Evolutionary conservation across 306 rosid genomes (phyloP).

Genomic region (Casuarina glauca): DNA sequence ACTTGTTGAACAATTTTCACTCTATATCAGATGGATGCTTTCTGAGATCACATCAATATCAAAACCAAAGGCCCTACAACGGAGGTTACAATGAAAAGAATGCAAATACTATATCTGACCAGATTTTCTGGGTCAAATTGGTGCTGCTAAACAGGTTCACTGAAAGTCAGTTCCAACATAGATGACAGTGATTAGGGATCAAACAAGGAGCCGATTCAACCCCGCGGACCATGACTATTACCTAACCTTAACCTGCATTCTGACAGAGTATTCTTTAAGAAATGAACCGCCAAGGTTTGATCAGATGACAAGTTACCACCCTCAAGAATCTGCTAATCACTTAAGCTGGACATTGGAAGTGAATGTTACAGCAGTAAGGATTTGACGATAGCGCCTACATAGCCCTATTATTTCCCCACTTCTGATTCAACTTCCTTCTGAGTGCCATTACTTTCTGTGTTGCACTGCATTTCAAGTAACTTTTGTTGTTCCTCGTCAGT

Average conservation of each 20-base stretch:
- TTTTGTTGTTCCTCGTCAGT: slow-evolving; percentile 57
- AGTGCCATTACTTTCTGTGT: slow-evolving; percentile 27
- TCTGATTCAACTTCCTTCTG: slow-evolving; percentile 39
- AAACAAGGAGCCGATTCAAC: slow-evolving; percentile 6
- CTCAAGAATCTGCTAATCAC: not conserved
- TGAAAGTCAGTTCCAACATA: not conserved
- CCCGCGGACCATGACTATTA: not conserved
- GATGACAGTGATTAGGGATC: not conserved
- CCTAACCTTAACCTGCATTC: not conserved
- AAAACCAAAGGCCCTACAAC: not conserved
- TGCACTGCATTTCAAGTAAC: slow-evolving; percentile 57
- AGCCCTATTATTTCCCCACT: slow-evolving; percentile 35
- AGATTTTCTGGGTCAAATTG: not conserved
- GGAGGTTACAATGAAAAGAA: slow-evolving; percentile 1
- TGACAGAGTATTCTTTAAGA: not conserved
- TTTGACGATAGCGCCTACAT: not conserved
- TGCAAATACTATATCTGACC: not conserved
- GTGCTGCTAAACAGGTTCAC: not conserved
- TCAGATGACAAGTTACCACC: not conserved
- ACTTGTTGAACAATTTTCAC: not conserved
- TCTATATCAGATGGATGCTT: not conserved
- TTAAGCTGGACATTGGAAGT: not conserved
- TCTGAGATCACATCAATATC: not conserved
- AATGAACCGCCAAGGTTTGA: not conserved
- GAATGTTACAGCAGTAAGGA: not conserved